Conservation (phyloP, 1,139 yeast genomes). For the Suhomyces wounanorum region DNA sequence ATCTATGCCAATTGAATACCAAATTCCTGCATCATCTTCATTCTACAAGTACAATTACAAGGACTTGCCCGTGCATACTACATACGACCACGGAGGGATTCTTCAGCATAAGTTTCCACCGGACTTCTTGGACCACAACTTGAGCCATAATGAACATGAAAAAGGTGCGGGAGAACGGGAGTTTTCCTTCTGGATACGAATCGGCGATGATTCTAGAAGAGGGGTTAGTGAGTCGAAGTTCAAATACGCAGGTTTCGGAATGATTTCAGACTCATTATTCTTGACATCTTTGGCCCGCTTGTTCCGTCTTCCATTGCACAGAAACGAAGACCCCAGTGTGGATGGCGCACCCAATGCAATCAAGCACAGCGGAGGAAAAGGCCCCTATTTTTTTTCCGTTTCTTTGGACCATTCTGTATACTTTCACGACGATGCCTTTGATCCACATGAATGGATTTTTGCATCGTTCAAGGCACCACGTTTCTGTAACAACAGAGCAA, state of each 20-base stretch:
- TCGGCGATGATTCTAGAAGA: constrained; percentile 25
- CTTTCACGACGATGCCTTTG: constrained; percentile 46
- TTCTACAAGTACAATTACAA: constrained; percentile 30
- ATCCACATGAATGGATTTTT: constrained; percentile 43
- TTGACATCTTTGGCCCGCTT: constrained; percentile 33
- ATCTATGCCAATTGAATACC: constrained; percentile 36
- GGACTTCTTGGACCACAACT: constrained; percentile 24
- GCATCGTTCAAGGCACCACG: constrained; percentile 38
- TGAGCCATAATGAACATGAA: constrained; percentile 21
- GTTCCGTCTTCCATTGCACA: constrained; percentile 24
- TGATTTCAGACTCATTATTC: constrained; percentile 39
- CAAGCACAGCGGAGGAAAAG: constrained; percentile 21
- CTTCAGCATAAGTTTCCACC: constrained; percentile 34
- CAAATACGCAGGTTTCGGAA: constrained; percentile 30
- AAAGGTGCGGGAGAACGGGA: constrained; percentile 34
- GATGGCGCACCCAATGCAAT: constrained; percentile 9
- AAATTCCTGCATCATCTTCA: constrained; percentile 28
- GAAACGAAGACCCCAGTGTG: constrained; percentile 7
- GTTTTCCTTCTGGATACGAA: constrained; percentile 34
- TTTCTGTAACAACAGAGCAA: constrained; percentile 41
- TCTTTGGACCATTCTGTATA: constrained; percentile 46
- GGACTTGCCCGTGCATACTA: constrained; percentile 23
- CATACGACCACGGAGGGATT: constrained; percentile 22
- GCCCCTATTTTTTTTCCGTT: constrained; percentile 37
- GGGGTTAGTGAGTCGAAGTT: constrained; percentile 18